Conservation (phyloP, 768 basidiomycete species). For the Clitopilus passeckerianus region DNA sequence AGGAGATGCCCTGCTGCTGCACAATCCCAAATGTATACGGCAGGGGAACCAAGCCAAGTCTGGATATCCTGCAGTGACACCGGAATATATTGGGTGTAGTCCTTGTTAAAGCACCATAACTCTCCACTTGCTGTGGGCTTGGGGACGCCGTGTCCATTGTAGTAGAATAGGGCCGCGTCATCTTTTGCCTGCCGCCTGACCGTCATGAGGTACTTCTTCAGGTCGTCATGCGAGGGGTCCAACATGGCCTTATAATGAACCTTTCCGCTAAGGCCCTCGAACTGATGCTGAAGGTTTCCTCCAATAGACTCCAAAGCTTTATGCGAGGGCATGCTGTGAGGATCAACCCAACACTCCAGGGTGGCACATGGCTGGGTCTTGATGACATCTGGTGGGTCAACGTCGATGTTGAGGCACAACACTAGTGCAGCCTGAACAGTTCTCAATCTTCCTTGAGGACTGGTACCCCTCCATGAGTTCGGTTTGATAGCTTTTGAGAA, state of each 20-base stretch:
- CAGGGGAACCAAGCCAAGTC: conserved; percentile 89
- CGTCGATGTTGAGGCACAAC: conserved; percentile 93
- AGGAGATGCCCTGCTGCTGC: conserved; percentile 95
- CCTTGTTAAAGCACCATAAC: conserved; percentile 97
- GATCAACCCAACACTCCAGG: conserved; percentile 97
- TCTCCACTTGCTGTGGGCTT: conserved; percentile 95
- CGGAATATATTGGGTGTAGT: conserved; percentile 98
- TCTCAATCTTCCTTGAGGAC: conserved; percentile 76
- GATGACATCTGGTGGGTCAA: conserved; percentile 95
- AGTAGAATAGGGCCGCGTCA: conserved; percentile 93
- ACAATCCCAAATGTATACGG: conserved; percentile 98
- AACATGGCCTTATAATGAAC: conserved; percentile 92
- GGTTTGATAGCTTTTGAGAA: conserved; percentile 52
- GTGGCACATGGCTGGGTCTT: conserved; percentile 96
- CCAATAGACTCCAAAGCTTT: conserved; percentile 95
- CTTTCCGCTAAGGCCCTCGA: conserved; percentile 91
- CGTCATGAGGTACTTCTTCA: conserved; percentile 79
- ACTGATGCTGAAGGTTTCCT: conserved; percentile 89
- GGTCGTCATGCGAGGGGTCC: conserved; percentile 92
- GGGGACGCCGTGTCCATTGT: conserved; percentile 98
- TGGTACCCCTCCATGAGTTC: conserved; percentile 74
- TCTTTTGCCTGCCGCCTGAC: conserved; percentile 87
- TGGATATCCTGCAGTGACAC: conserved; percentile 93
- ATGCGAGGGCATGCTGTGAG: conserved; percentile 83
- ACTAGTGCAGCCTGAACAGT: conserved; percentile 87